Evolutionary conservation across 371 early-diverging fungal genomes (phyloP).

Genomic region (Syncephalastrum racemosum): DNA sequence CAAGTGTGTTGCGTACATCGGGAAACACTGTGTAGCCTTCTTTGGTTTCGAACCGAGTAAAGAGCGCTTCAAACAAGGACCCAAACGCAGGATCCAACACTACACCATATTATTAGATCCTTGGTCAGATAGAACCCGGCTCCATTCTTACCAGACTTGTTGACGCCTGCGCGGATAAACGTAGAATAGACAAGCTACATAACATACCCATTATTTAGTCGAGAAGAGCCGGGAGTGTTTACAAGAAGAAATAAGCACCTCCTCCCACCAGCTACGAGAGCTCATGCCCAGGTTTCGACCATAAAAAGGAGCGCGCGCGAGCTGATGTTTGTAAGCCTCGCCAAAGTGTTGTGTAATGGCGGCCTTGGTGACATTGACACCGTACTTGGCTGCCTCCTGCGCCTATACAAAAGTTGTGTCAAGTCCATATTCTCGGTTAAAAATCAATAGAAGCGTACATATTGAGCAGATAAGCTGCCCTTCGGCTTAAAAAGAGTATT

Average conservation of each 20-base stretch:
- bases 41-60: conserved; percentile 36
- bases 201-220: background rate
- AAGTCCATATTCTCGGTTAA: background rate
- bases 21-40: conserved; percentile 45
- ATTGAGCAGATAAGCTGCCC: conserved; percentile 30
- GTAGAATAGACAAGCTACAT: conserved; percentile 38
- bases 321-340: conserved; percentile 30
- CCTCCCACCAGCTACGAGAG: conserved; percentile 43
- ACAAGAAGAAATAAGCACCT: conserved; percentile 19
- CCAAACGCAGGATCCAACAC: conserved; percentile 38
- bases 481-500: conserved; percentile 46
- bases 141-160: conserved; percentile 32
- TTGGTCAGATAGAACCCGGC: too few species aligned
- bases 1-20: conserved; percentile 34
- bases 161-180: conserved; percentile 33
- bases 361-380: conserved; percentile 30
- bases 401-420: conserved; percentile 22
- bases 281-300: conserved; percentile 37
- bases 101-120: conserved; percentile 10
- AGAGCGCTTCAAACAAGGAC: conserved; percentile 31
- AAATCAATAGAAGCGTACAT: conserved; percentile 17
- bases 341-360: conserved; percentile 39
- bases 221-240: background rate
- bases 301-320: conserved; percentile 39
- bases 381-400: conserved; percentile 37